Base-by-base conservation (phyloP, 257 asterid genomes). In the Petrea volubilis region DNA sequence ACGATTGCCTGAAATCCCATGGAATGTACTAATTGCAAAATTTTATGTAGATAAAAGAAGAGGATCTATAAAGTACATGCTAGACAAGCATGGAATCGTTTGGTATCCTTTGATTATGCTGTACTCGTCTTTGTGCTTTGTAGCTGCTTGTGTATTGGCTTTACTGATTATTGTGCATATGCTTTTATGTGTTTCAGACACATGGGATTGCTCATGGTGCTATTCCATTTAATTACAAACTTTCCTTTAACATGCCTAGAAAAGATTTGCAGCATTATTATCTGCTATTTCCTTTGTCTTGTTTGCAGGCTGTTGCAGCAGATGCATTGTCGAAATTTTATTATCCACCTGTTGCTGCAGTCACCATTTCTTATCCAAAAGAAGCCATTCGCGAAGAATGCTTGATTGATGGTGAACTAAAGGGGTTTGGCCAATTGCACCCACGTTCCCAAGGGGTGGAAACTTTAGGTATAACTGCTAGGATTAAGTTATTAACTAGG, bases 351-450 rank as follows among this genome's bases (percentile, higher is more conserved):
- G 99, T 94, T 67, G 99, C 95, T 40, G 98, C 97, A 61, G 97
- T 94, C 59, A 71, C 97, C 43, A 61, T 94, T 78, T 91, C 99
- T 6, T 94, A 94, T 85, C 98, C 99, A 18, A 78, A 81, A 84
- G 90, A 85, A 72, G 97, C 96, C 61, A 85, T 94, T 74, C 90
- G 95, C 38, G 81, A 79, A 53, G 97, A 91, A 7, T 77, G 95
- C 47, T 62, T 91, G 79, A 75, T 89, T 62, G 92, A 86, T 67
- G 97, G 97, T 81, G 95, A 89, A 77, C 86, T 94, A 7, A 91
- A 87, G 86, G 98, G 99, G 76, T 94, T 94, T 79, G 99, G 99
- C 71, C 99, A 94, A 86, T 79, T 94, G 91, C 99, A 94, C 82
- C 98, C 99, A 17, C 96, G 98, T 65, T 82, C 95, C 70, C 99